Conservation (phyloP, 2,329 filamentous ascomycete genomes). For the Colletotrichum kahawae region DNA sequence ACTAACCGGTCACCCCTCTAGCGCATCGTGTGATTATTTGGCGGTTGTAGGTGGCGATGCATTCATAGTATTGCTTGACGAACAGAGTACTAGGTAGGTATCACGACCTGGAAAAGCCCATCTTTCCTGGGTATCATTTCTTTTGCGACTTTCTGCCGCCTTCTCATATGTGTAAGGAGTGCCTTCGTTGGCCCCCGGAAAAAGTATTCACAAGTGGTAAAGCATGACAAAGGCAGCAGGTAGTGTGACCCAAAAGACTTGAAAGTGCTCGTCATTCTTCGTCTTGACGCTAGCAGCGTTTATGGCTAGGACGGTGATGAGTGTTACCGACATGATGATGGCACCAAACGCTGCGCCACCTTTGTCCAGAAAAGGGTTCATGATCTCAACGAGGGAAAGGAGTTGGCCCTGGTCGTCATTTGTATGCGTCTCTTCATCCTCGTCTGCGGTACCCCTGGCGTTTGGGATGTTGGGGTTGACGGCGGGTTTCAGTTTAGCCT, state of each 20-base stretch:
- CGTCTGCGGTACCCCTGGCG: conserved; percentile 59
- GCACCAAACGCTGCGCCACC: conserved; percentile 68
- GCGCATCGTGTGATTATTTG: neutral
- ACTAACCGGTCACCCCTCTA: neutral
- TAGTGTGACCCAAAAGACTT: conserved; percentile 72
- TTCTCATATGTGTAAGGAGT: neutral
- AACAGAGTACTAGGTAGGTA: neutral
- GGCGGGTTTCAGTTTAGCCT: conserved; percentile 56
- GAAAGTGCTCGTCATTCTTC: conserved; percentile 44
- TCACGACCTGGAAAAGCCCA: neutral
- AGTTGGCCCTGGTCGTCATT: conserved; percentile 57
- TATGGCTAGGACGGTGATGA: conserved; percentile 68
- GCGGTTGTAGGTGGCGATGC: neutral
- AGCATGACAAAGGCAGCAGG: conserved; percentile 74
- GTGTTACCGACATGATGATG: conserved; percentile 68
- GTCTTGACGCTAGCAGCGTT: conserved; percentile 63
- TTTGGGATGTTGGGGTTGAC: conserved; percentile 77
- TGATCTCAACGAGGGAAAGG: conserved; percentile 72
- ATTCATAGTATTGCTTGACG: neutral
- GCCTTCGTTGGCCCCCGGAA: neutral
- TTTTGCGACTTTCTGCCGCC: neutral
- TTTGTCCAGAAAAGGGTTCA: conserved; percentile 77
- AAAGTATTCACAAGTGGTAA: conserved; percentile 30
- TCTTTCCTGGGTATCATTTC: neutral
- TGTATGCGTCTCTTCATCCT: conserved; percentile 43